A percentile compares a stretch with the other conserved stretches of the same genome.
These are phyloP conservation scores for Magnusiomyces suaveolens DNA, from an alignment of 1,139 yeast species.

Conservation along the genomic window DNA sequence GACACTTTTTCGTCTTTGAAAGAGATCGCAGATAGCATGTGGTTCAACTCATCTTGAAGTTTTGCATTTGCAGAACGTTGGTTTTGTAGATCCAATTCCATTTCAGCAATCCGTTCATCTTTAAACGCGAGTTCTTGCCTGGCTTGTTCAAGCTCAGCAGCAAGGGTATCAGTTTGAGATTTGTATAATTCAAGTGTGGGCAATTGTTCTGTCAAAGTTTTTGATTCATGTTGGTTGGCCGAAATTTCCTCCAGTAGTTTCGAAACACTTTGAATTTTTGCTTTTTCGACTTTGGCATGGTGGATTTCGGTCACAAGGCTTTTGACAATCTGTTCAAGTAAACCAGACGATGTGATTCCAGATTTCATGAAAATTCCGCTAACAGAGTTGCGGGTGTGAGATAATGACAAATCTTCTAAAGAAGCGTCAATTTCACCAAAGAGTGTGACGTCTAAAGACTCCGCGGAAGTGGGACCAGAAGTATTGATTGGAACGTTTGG, in stretches of 20 bases:
- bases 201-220: conserved; percentile 7
- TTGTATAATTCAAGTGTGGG: conserved; percentile 10
- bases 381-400: conserved; percentile 45
- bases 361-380: conserved; percentile 59
- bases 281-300: conserved; percentile 37
- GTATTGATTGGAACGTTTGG: neutral
- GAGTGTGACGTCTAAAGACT: conserved; percentile 58
- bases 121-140: conserved; percentile 20
- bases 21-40: neutral
- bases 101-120: conserved; percentile 20
- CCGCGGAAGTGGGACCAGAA: conserved; percentile 4
- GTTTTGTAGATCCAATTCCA: conserved; percentile 12
- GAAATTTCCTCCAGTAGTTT: conserved; percentile 28
- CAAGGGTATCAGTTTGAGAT: conserved; percentile 6
- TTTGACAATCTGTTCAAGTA: conserved; percentile 42
- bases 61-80: neutral
- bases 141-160: conserved; percentile 16
- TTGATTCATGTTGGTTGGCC: conserved; percentile 13
- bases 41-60: neutral
- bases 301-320: conserved; percentile 41
- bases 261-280: conserved; percentile 38
- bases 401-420: conserved; percentile 51
- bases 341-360: conserved; percentile 47
- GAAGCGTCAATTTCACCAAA: conserved; percentile 66
- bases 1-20: neutral